A percentile compares a stretch with the other conserved stretches of the same genome.
These are phyloP conservation scores for Psilocybe cubensis DNA, from an alignment of 768 basidiomycete genomes.

Conservation along the genomic window DNA sequence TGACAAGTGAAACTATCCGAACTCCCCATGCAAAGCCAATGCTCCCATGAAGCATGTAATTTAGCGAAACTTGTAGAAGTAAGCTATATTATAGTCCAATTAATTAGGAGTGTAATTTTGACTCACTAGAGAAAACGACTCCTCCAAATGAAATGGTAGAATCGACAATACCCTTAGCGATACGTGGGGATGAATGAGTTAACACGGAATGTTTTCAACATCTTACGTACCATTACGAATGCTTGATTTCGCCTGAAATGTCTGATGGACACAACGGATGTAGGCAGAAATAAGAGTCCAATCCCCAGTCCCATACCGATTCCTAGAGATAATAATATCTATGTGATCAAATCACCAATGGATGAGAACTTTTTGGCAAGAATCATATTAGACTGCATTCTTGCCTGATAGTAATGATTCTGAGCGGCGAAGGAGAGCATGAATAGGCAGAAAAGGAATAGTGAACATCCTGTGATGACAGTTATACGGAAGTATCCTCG, in stretches of 20 bases:
- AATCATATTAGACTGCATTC: neutral
- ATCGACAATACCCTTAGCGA: conserved; percentile 26
- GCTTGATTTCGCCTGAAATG: conserved; percentile 33
- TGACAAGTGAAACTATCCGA: conserved; percentile 2
- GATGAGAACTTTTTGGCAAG: neutral
- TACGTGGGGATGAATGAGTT: neutral
- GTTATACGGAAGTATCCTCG: conserved; percentile 41
- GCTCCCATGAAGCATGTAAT: conserved; percentile 10
- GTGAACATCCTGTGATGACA: conserved; percentile 17
- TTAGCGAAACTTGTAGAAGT: conserved; percentile 1
- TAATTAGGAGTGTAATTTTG: no score
- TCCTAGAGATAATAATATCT: conserved; percentile 15
- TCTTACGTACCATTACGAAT: conserved; percentile 26
- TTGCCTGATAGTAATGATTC: conserved; percentile 6
- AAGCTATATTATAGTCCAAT: neutral
- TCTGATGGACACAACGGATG: neutral
- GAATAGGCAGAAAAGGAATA: conserved; percentile 20
- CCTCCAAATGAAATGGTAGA: conserved; percentile 43
- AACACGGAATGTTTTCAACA: neutral
- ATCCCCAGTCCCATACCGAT: conserved; percentile 14
- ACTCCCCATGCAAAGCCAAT: conserved; percentile 13
- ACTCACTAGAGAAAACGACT: conserved; percentile 33
- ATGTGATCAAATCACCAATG: neutral
- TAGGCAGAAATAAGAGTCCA: conserved; percentile 12
- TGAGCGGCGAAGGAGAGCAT: conserved; percentile 5